Evolutionary conservation across 768 basidiomycete genomes (phyloP).

Genomic region (Trametes sanguinea): DNA sequence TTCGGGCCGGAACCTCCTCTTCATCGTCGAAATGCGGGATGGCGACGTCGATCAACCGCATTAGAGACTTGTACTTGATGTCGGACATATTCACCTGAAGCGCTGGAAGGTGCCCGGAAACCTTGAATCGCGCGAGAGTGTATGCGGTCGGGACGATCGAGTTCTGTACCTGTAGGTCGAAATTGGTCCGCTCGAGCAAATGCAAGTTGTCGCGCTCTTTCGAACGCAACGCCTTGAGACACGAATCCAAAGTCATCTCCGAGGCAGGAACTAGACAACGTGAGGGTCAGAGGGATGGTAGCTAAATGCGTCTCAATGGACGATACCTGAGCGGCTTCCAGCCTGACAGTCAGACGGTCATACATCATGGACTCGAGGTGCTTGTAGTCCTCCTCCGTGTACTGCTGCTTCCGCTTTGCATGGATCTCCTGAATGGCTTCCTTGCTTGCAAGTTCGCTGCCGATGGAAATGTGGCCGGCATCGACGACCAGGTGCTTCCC

Average conservation of each 20-base stretch:
- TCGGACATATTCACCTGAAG: constrained; percentile 90
- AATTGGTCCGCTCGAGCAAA: constrained; percentile 88
- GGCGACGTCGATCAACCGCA: constrained; percentile 89
- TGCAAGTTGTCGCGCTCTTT: constrained; percentile 66
- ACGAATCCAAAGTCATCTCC: constrained; percentile 82
- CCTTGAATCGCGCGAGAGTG: constrained; percentile 84
- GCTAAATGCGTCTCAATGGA: not conserved
- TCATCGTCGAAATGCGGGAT: constrained; percentile 75
- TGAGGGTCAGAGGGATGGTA: constrained; percentile 9
- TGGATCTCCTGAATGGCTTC: constrained; percentile 74
- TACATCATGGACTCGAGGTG: constrained; percentile 93
- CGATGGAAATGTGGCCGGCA: constrained; percentile 94
- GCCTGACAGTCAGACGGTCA: constrained; percentile 79
- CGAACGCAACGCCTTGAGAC: constrained; percentile 74
- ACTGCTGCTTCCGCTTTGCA: constrained; percentile 80
- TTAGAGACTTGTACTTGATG: constrained; percentile 86
- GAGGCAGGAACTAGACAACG: constrained; percentile 72
- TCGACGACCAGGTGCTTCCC: constrained; percentile 91
- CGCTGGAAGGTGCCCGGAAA: constrained; percentile 84
- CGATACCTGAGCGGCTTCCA: constrained; percentile 87
- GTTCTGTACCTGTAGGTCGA: constrained; percentile 86
- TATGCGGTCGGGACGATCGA: constrained; percentile 87
- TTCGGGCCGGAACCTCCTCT: constrained; percentile 19
- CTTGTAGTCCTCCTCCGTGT: constrained; percentile 84
- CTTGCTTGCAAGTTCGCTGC: constrained; percentile 88